phyloP scores from a whole-genome alignment of 768 basidiomycete genomes.

The Chlorophyllum brunneum region DNA sequence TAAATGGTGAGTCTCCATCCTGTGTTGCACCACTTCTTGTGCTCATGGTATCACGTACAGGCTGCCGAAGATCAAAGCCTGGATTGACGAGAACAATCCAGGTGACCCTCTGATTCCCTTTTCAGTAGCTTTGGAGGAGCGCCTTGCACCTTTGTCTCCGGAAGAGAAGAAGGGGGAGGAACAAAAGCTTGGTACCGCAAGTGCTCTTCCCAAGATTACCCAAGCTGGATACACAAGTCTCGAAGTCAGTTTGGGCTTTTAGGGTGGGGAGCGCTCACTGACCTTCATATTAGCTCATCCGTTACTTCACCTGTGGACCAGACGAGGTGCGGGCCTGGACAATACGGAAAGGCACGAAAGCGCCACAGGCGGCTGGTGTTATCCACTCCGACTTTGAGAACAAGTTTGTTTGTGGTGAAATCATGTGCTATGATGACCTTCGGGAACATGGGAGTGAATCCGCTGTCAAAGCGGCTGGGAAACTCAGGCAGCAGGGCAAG shows the following conservation, averaged over 20 bases:
- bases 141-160: conserved; percentile 56
- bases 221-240: conserved; percentile 88
- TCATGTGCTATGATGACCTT: conserved; percentile 89
- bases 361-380: conserved; percentile 96
- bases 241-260: conserved; percentile 47
- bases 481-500: conserved; percentile 94
- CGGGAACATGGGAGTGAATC: conserved; percentile 88
- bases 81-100: conserved; percentile 96
- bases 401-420: conserved; percentile 97
- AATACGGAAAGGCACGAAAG: conserved; percentile 88
- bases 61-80: conserved; percentile 95
- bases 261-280: background rate
- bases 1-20: conserved; percentile 66
- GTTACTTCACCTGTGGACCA: conserved; percentile 97
- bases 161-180: conserved; percentile 81
- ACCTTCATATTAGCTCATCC: conserved; percentile 60
- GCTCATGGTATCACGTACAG: conserved; percentile 29
- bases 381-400: conserved; percentile 99
- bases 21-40: background rate
- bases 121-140: conserved; percentile 93
- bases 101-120: conserved; percentile 96
- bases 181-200: conserved; percentile 66
- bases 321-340: conserved; percentile 99
- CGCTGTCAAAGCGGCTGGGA: conserved; percentile 92
- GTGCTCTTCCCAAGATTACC: conserved; percentile 89